phyloP scores from a whole-genome alignment of 345 rosid species.

The Lumnitzera littorea region DNA sequence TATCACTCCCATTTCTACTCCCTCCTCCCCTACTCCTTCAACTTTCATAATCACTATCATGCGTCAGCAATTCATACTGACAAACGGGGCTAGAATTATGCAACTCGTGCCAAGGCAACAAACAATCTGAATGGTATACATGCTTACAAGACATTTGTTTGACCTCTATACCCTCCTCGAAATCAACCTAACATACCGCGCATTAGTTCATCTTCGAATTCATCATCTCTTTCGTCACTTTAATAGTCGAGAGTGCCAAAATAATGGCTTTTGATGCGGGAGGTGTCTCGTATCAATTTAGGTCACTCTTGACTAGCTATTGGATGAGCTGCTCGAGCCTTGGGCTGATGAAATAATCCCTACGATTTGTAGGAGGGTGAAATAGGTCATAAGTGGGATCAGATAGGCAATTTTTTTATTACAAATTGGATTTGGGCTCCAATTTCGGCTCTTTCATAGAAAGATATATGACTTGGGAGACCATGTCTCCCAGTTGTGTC shows the following conservation, averaged over 20 bases:
- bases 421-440: conserved; percentile 42
- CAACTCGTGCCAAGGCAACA: conserved; percentile 38
- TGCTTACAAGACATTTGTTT: conserved; percentile 50
- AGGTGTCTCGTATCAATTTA: conserved; percentile 35
- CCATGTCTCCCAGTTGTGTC: too few relatives aligned
- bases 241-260: conserved; percentile 25
- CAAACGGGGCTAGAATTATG: conserved; percentile 46
- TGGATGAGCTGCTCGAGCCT: conserved; percentile 43
- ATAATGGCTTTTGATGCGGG: conserved; percentile 36
- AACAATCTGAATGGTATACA: conserved; percentile 30
- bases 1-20: not conserved
- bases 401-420: conserved; percentile 23
- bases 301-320: conserved; percentile 45
- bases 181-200: conserved; percentile 38
- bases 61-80: conserved; percentile 44
- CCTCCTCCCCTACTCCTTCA: conserved; percentile 10
- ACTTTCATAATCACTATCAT: conserved; percentile 34
- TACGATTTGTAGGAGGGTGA: conserved; percentile 22
- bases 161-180: conserved; percentile 30
- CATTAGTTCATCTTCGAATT: conserved; percentile 42
- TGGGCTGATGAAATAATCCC: conserved; percentile 38
- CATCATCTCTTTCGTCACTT: conserved; percentile 16
- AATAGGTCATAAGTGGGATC: conserved; percentile 8
- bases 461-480: too few relatives aligned
- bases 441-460: too few relatives aligned